Evolutionary conservation across 139 green algal species (phyloP).

Genomic region (Volvox africanus): DNA sequence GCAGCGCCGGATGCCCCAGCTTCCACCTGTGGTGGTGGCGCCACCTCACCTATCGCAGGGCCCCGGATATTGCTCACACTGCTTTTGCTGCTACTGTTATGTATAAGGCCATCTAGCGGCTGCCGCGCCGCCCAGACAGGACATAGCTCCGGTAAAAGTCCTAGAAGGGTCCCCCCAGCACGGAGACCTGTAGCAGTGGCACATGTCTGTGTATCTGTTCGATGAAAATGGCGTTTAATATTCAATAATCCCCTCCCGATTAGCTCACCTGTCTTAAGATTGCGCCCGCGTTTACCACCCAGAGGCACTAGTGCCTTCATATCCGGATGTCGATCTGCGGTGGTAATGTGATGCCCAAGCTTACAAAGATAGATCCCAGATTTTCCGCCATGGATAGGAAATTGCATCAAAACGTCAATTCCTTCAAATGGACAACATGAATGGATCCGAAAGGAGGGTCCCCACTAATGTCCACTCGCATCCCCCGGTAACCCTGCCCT

Average conservation of each 20-base stretch:
- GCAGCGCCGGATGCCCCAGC: too few species aligned
- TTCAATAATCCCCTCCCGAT: too few species aligned
- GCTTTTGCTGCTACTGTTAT: background rate
- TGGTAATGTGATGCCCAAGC: too few species aligned
- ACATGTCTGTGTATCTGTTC: background rate
- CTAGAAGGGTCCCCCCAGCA: background rate
- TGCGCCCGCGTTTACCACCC: background rate
- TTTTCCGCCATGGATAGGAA: too few species aligned
- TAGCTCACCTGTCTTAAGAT: background rate
- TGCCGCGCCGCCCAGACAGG: background rate
- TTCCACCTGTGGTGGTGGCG: background rate
- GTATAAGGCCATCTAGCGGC: background rate
- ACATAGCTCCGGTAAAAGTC: conserved; percentile 2
- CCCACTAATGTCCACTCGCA: too few species aligned
- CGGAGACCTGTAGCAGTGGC: background rate
- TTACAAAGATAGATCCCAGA: too few species aligned
- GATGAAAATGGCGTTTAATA: background rate
- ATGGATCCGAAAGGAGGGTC: too few species aligned
- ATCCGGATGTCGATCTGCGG: background rate
- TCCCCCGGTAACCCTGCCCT: background rate
- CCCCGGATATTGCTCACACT: background rate
- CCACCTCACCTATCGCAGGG: background rate
- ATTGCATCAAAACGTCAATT: too few species aligned
- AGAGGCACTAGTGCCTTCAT: background rate
- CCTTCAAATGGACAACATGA: too few species aligned